Percentiles rank a stretch among this genome's conserved stretches.
phyloP scores from a whole-genome alignment of 768 basidiomycete genomes.

The Grammothele lineata region DNA sequence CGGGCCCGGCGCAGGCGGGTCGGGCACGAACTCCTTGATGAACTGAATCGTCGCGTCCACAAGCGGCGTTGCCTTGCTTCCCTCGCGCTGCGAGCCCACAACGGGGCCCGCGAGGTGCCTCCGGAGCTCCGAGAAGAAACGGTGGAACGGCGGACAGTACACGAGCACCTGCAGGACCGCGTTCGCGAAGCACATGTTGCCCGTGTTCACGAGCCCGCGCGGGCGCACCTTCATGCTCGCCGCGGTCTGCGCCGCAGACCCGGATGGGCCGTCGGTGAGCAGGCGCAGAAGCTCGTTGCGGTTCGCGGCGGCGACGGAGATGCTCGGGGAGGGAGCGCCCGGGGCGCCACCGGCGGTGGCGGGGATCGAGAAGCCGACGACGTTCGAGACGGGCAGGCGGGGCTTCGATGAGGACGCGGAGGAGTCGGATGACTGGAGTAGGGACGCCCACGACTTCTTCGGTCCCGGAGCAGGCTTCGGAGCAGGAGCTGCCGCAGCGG shows the following conservation, averaged over 20 bases:
- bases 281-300: constrained; percentile 51
- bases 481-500: constrained; percentile 10
- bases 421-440: constrained; percentile 49
- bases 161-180: constrained; percentile 88
- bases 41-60: constrained; percentile 71
- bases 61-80: constrained; percentile 43
- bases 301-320: constrained; percentile 24
- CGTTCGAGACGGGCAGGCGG: constrained; percentile 62
- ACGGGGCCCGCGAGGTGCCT: constrained; percentile 39
- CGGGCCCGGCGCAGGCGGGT: constrained; percentile 17
- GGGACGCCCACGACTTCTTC: constrained; percentile 79
- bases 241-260: constrained; percentile 6
- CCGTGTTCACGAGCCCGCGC: constrained; percentile 86
- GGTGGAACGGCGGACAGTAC: constrained; percentile 84
- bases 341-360: constrained; percentile 18
- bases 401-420: constrained; percentile 35
- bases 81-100: constrained; percentile 26
- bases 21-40: constrained; percentile 64
- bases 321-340: constrained; percentile 16
- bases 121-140: constrained; percentile 69
- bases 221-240: constrained; percentile 42
- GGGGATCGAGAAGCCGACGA: constrained; percentile 73
- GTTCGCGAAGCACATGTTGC: constrained; percentile 98
- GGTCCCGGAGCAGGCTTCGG: constrained; percentile 15
- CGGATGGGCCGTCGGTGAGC: constrained; percentile 39